Percentiles rank a stretch among this genome's conserved stretches.
Conservation (phyloP, 257 asterid species). For the Perilla frutescens region DNA sequence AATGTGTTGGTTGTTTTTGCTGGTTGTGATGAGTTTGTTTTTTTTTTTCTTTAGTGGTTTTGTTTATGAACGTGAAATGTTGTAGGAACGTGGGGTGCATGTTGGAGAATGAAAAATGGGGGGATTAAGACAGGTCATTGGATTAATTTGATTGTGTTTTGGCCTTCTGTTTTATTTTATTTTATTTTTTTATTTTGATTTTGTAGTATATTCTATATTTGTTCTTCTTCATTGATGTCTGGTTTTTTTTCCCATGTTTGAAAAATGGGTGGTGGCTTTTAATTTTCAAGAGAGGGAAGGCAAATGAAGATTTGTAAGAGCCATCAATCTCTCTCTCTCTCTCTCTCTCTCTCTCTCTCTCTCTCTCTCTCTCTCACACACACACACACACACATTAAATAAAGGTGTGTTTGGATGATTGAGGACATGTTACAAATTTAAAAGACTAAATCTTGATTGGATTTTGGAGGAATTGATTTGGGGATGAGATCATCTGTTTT, state of each 20-base stretch:
- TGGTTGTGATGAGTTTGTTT: not conserved
- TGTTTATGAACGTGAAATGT: conserved; percentile 35
- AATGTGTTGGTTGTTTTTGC: conserved; percentile 10
- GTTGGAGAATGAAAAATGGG: conserved; percentile 37
- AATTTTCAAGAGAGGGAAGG: conserved; percentile 13
- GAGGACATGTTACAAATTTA: too few relatives aligned
- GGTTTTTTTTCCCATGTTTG: not conserved
- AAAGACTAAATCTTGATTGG: too few relatives aligned
- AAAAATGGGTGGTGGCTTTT: conserved; percentile 21
- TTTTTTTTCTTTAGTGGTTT: not conserved
- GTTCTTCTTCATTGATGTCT: not conserved
- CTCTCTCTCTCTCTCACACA: too few relatives aligned
- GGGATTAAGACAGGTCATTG: conserved; percentile 24
- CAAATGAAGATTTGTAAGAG: not conserved
- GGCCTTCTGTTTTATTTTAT: not conserved
- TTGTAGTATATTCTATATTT: not conserved
- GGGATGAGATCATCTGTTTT: too few relatives aligned
- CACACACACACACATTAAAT: too few relatives aligned
- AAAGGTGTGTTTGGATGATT: too few relatives aligned
- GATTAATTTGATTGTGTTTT: conserved; percentile 5
- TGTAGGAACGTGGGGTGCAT: conserved; percentile 58
- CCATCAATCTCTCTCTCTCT: not conserved
- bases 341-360: too few relatives aligned
- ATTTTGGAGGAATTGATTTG: too few relatives aligned
- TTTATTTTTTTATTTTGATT: not conserved